phyloP scores from a whole-genome alignment of 257 asterid species.

The Datura wrightii region DNA sequence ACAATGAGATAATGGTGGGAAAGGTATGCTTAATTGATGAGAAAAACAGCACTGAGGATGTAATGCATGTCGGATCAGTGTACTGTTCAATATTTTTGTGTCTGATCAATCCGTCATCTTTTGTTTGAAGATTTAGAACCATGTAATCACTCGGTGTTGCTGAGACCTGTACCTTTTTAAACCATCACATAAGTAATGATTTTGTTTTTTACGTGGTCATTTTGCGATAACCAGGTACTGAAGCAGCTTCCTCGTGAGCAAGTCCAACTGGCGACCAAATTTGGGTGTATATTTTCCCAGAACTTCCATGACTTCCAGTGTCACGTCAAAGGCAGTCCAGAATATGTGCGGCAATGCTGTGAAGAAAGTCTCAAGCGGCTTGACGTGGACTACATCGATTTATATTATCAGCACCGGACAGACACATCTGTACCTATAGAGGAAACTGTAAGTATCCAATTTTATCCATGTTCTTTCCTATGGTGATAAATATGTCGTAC shows the following conservation, averaged over 20 bases:
- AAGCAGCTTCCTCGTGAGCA: conserved; percentile 47
- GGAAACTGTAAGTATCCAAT: conserved; percentile 50
- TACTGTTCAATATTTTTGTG: background rate
- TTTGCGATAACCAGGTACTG: conserved; percentile 40
- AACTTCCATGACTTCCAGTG: background rate
- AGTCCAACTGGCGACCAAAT: conserved; percentile 47
- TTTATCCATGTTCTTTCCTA: conserved; percentile 23
- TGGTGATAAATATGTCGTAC: background rate
- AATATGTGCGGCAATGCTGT: conserved; percentile 53
- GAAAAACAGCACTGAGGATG: background rate
- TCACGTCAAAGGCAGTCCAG: conserved; percentile 41
- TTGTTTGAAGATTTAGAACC: background rate
- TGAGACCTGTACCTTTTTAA: background rate
- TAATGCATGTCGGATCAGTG: background rate
- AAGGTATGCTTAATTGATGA: conserved; percentile 44
- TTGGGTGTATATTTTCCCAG: conserved; percentile 35
- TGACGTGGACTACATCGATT: conserved; percentile 59
- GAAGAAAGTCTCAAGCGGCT: conserved; percentile 62
- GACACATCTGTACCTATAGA: conserved; percentile 61
- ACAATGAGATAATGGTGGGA: conserved; percentile 61
- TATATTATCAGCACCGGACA: conserved; percentile 56
- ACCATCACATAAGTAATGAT: background rate
- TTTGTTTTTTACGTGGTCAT: background rate
- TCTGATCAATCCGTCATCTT: background rate
- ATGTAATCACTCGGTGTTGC: background rate